A percentile compares a stretch with the other conserved stretches of the same genome.
Evolutionary conservation across 2,329 filamentous ascomycete species (phyloP).

Genomic region (Hysterium pulicare): DNA sequence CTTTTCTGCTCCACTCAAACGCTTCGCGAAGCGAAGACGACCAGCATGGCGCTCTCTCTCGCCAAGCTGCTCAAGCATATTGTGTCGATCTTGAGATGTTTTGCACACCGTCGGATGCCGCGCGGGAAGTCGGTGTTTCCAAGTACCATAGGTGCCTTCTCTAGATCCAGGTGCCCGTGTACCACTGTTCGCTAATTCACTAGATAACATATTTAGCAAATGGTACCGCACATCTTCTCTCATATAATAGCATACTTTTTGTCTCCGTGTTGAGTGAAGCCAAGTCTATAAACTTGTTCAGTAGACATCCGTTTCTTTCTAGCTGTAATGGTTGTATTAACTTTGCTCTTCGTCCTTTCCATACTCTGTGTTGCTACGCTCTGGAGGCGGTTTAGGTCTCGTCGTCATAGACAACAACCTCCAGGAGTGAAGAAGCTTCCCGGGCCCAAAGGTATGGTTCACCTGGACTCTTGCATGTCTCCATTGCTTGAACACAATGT

Average conservation of each 20-base stretch:
- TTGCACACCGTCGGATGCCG: constrained; percentile 16
- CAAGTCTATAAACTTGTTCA: constrained; percentile 5
- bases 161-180: constrained; percentile 11
- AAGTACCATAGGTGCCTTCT: constrained; percentile 10
- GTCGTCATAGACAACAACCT: constrained; percentile 23
- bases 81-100: constrained; percentile 12
- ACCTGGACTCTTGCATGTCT: neutral
- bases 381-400: constrained; percentile 27
- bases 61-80: constrained; percentile 1
- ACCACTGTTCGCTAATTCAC: neutral
- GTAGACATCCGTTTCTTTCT: constrained; percentile 3
- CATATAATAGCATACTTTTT: neutral
- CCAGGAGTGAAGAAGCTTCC: constrained; percentile 36
- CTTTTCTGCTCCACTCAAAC: neutral
- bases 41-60: neutral
- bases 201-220: neutral
- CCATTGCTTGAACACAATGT: neutral
- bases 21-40: neutral
- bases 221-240: neutral
- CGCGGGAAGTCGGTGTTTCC: constrained; percentile 20
- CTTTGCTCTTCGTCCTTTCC: constrained; percentile 22
- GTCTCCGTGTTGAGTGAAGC: constrained; percentile 7
- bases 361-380: constrained; percentile 23
- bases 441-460: constrained; percentile 38
- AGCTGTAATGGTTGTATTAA: constrained; percentile 29